Percentiles rank a stretch among this genome's conserved stretches.
phyloP scores from a whole-genome alignment of 352 stramenopile genomes.

The Phytophthora agathidicida region DNA sequence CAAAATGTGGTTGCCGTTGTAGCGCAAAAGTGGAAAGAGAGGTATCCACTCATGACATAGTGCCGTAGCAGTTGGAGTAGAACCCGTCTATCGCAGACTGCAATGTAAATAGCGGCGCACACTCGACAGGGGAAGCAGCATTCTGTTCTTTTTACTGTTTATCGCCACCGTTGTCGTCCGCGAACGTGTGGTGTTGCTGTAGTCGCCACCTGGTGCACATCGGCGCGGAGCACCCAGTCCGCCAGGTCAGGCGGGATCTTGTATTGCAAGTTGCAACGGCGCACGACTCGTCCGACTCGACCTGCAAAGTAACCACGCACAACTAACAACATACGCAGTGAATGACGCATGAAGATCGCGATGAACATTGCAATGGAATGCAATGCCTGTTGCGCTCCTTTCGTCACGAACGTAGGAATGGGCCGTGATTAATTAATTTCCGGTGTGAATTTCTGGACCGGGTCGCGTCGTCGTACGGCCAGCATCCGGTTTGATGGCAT shows the following conservation, averaged over 20 bases:
- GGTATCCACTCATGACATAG: no score
- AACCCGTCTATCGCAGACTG: no score
- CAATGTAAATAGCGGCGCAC: no score
- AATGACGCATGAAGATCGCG: no score
- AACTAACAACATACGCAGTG: no score
- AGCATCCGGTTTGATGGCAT: not conserved
- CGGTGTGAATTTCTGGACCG: not conserved
- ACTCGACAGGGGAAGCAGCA: not conserved
- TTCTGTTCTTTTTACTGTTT: constrained; percentile 5
- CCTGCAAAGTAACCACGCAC: no score
- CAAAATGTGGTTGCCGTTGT: no score
- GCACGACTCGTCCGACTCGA: not conserved
- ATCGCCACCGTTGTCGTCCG: constrained; percentile 8
- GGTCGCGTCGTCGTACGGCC: constrained; percentile 11
- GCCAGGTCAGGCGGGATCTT: not conserved
- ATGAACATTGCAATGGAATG: no score
- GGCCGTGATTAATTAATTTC: constrained; percentile 4
- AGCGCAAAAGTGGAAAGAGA: no score
- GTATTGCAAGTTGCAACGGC: no score
- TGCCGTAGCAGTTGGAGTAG: no score
- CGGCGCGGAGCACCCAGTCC: not conserved
- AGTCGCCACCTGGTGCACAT: constrained; percentile 29
- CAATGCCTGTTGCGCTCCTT: not conserved
- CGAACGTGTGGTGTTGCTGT: constrained; percentile 27
- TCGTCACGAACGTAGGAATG: not conserved